Evolutionary conservation across 2,329 filamentous ascomycete species (phyloP).

Genomic region (Macroventuria anomochaeta): DNA sequence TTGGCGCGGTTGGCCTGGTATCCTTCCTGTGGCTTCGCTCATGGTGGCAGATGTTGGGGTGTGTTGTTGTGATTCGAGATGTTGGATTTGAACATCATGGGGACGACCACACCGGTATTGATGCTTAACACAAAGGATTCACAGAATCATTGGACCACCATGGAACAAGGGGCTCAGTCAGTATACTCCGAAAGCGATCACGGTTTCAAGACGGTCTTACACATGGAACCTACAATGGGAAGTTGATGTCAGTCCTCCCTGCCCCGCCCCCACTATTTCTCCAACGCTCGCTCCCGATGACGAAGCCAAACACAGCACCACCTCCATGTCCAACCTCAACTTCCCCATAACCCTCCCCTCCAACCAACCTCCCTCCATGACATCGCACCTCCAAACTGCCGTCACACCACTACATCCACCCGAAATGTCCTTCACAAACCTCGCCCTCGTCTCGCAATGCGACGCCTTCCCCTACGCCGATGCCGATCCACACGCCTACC

Average conservation of each 20-base stretch:
- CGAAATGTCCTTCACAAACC: conserved; percentile 53
- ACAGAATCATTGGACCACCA: not conserved
- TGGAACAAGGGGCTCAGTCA: not conserved
- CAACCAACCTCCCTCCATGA: not conserved
- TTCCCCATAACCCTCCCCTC: not conserved
- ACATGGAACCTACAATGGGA: not conserved
- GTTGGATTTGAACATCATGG: not conserved
- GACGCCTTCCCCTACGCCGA: conserved; percentile 81
- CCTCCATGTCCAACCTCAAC: not conserved
- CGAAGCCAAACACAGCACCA: conserved; percentile 5
- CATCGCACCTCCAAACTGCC: conserved; percentile 2
- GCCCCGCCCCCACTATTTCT: conserved; percentile 37
- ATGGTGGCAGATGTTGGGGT: conserved; percentile 6
- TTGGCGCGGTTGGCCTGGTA: not conserved
- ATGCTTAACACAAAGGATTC: not conserved
- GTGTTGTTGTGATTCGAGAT: not conserved
- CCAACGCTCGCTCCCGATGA: conserved; percentile 12
- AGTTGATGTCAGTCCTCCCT: not conserved
- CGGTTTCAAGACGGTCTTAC: not conserved
- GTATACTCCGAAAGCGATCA: not conserved
- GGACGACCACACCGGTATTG: not conserved
- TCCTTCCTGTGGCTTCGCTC: not conserved
- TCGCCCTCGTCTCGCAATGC: conserved; percentile 64
- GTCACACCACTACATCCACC: not conserved
- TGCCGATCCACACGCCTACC: conserved; percentile 63